Evolutionary conservation across 495 filamentous ascomycete species (phyloP).

Genomic region (Xylaria venustula): DNA sequence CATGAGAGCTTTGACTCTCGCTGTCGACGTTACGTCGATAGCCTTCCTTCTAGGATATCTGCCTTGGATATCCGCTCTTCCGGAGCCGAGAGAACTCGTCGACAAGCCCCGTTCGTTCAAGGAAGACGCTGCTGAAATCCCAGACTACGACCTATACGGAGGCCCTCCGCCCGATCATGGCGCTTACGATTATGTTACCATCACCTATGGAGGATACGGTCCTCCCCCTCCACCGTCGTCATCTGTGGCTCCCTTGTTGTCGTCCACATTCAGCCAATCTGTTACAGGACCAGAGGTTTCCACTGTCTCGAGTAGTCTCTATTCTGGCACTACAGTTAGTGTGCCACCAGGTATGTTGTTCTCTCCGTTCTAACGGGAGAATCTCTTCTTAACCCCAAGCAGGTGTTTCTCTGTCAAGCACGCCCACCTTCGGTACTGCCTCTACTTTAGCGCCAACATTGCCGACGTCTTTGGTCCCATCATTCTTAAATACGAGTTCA

Average conservation of each 20-base stretch:
- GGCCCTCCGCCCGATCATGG: conserved; percentile 24
- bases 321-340: neutral
- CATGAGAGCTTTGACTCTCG: conserved; percentile 38
- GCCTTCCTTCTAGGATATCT: conserved; percentile 30
- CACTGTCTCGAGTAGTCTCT: neutral
- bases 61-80: conserved; percentile 27
- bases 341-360: neutral
- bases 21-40: conserved; percentile 35
- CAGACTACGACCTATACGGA: conserved; percentile 27
- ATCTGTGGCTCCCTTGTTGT: conserved; percentile 17
- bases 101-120: conserved; percentile 17
- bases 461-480: neutral
- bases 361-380: neutral
- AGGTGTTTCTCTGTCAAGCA: neutral
- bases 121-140: conserved; percentile 12
- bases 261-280: conserved; percentile 1
- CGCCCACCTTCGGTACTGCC: neutral
- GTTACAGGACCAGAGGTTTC: neutral
- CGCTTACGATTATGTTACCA: conserved; percentile 37
- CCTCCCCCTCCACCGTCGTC: conserved; percentile 33
- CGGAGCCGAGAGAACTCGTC: conserved; percentile 24
- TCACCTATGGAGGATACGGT: conserved; percentile 43
- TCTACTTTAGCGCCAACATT: neutral
- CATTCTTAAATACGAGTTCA: neutral
- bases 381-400: neutral